These are phyloP conservation scores for Chrysosphaeria jannelii DNA, from an alignment of 2,329 filamentous ascomycete genomes.

Conservation along the genomic window DNA sequence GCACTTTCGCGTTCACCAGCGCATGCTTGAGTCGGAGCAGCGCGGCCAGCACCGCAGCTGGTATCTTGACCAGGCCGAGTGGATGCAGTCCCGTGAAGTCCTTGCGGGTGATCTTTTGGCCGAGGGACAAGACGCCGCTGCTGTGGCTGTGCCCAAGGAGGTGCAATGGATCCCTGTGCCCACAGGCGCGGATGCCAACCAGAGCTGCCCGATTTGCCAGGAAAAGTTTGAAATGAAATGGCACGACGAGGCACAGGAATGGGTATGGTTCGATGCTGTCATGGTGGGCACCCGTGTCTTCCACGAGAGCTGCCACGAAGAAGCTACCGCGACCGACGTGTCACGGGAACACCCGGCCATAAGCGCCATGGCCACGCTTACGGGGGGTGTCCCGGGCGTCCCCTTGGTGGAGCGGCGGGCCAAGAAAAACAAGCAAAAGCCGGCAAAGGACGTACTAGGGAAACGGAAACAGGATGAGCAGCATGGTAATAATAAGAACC, in stretches of 20 bases:
- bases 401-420: too few species aligned
- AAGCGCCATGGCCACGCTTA: slow-evolving; percentile 3
- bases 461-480: neutral
- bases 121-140: neutral
- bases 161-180: slow-evolving; percentile 59
- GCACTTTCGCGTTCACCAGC: slow-evolving; percentile 86
- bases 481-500: slow-evolving; percentile 4
- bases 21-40: slow-evolving; percentile 61
- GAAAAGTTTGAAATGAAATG: slow-evolving; percentile 82
- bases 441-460: too few species aligned
- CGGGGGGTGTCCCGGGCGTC: slow-evolving; percentile 1
- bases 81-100: slow-evolving; percentile 60
- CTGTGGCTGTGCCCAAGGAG: slow-evolving; percentile 17
- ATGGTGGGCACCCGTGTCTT: slow-evolving; percentile 54
- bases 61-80: slow-evolving; percentile 83
- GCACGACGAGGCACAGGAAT: slow-evolving; percentile 81
- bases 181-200: slow-evolving; percentile 44
- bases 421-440: too few species aligned
- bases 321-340: slow-evolving; percentile 37
- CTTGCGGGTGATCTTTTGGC: slow-evolving; percentile 26
- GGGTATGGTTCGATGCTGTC: slow-evolving; percentile 81
- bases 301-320: slow-evolving; percentile 68
- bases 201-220: slow-evolving; percentile 75
- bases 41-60: slow-evolving; percentile 74
- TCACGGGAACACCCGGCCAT: slow-evolving; percentile 6